phyloP scores from a whole-genome alignment of 2,329 filamentous ascomycete species.

The Ophiocordyceps unilateralis region DNA sequence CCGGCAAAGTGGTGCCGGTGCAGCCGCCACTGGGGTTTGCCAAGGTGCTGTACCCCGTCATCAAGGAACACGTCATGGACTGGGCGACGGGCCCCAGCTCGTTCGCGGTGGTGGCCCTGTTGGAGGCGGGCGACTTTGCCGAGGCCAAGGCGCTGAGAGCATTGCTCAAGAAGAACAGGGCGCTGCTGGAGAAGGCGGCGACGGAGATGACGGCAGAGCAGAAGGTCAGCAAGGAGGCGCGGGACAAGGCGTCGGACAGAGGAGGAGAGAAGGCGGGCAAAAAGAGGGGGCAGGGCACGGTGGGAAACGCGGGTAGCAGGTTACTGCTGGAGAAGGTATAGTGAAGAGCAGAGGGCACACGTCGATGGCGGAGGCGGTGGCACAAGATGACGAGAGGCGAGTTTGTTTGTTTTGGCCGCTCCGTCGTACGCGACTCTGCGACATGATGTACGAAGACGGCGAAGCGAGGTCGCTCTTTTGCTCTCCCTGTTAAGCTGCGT shows the following conservation, averaged over 20 bases:
- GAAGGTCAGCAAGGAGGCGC: conserved; percentile 31
- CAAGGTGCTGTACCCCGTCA: conserved; percentile 62
- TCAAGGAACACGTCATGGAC: conserved; percentile 54
- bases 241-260: conserved; percentile 23
- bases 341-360: too few species aligned
- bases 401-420: neutral
- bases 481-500: too few species aligned
- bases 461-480: neutral
- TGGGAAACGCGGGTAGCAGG: conserved; percentile 45
- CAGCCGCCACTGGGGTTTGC: conserved; percentile 70
- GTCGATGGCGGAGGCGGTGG: too few species aligned
- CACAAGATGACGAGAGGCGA: neutral
- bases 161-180: conserved; percentile 55
- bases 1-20: conserved; percentile 52
- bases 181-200: conserved; percentile 50
- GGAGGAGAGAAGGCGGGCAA: conserved; percentile 25
- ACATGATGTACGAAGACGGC: neutral
- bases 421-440: neutral
- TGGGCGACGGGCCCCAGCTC: conserved; percentile 82
- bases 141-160: conserved; percentile 49
- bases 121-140: conserved; percentile 58
- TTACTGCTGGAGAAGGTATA: conserved; percentile 41
- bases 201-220: conserved; percentile 37
- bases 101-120: conserved; percentile 68
- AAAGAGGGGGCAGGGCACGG: conserved; percentile 24